phyloP scores from a whole-genome alignment of 1,139 yeast species.

The Kodamaea plutei region DNA sequence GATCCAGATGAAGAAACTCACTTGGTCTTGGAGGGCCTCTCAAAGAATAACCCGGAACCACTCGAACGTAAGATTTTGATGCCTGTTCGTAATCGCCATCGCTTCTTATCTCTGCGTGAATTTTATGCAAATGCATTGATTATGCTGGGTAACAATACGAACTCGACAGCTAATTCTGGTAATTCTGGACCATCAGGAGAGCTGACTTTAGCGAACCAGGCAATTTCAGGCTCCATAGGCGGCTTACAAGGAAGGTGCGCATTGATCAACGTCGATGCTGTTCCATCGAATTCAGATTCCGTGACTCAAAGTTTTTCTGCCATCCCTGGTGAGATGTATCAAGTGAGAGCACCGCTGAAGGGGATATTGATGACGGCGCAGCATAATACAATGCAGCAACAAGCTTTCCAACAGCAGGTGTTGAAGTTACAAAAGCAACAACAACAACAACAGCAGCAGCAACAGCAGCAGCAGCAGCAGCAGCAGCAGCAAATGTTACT shows the following conservation, averaged over 20 bases:
- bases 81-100: constrained; percentile 67
- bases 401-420: constrained; percentile 48
- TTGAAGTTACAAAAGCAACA: constrained; percentile 43
- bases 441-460: constrained; percentile 39
- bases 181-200: constrained; percentile 22
- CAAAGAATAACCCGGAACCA: constrained; percentile 76
- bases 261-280: constrained; percentile 56
- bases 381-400: constrained; percentile 43
- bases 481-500: constrained; percentile 39
- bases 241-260: constrained; percentile 77
- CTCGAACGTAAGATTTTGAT: constrained; percentile 70
- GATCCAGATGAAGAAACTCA: constrained; percentile 92
- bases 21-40: constrained; percentile 88
- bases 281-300: constrained; percentile 22
- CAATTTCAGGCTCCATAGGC: constrained; percentile 56
- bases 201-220: constrained; percentile 47
- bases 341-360: constrained; percentile 63
- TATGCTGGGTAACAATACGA: constrained; percentile 27
- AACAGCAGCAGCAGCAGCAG: constrained; percentile 43
- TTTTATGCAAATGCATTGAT: constrained; percentile 66
- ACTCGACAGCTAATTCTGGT: constrained; percentile 13
- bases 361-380: constrained; percentile 44
- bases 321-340: constrained; percentile 50
- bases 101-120: constrained; percentile 77
- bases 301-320: constrained; percentile 48